Conservation (phyloP, 331 rosid species). For the Quercus tomentella region DNA sequence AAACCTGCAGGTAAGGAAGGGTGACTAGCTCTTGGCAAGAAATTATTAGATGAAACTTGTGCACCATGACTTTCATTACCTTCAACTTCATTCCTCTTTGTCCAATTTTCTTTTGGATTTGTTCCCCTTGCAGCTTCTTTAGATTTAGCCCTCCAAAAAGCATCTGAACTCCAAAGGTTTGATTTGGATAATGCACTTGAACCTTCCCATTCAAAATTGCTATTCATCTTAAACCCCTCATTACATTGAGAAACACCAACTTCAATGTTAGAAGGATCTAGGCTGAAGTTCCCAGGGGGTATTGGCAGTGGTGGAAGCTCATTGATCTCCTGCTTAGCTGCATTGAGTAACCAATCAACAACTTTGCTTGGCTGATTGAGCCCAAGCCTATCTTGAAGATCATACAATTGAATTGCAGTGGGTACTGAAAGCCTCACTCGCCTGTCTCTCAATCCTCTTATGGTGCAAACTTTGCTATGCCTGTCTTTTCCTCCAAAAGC, state of each 20-base stretch:
- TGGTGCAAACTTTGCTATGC: constrained; percentile 88
- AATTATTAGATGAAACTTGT: constrained; percentile 19
- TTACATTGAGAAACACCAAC: constrained; percentile 18
- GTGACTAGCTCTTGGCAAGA: constrained; percentile 26
- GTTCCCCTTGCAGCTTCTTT: constrained; percentile 38
- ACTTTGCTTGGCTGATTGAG: constrained; percentile 90
- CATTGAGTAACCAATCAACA: constrained; percentile 84
- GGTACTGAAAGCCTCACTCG: constrained; percentile 83
- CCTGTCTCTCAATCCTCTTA: constrained; percentile 81
- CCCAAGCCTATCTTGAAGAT: constrained; percentile 86
- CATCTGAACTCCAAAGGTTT: constrained; percentile 14
- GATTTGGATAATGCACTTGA: constrained; percentile 18
- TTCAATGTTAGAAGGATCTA: constrained; percentile 5
- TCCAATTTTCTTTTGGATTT: constrained; percentile 21
- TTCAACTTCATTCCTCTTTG: constrained; percentile 14
- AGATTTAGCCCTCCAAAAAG: constrained; percentile 34
- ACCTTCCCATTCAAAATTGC: constrained; percentile 28
- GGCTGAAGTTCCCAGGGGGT: constrained; percentile 42
- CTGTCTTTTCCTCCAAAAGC: constrained; percentile 91
- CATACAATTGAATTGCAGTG: constrained; percentile 83
- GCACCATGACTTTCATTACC: constrained; percentile 16
- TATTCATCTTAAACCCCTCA: not conserved
- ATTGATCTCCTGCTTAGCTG: constrained; percentile 76
- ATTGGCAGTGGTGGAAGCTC: constrained; percentile 87
- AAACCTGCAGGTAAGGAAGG: constrained; percentile 52